Base-by-base conservation (phyloP, 495 filamentous ascomycete genomes). In the Emericellopsis terricola region DNA sequence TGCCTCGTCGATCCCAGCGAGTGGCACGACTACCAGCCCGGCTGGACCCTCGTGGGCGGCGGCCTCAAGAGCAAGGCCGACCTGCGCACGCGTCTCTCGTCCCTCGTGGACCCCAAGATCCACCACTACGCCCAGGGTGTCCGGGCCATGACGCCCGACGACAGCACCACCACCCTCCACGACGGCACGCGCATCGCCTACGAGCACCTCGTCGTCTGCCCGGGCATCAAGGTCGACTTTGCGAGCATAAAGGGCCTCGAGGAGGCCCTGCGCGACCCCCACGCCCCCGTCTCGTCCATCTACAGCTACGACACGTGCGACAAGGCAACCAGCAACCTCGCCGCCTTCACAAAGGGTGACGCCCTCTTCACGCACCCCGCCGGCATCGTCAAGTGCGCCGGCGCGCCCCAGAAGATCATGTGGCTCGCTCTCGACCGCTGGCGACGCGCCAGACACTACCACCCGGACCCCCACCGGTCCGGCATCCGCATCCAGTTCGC, bases 21-120 rank as follows among this genome's bases (percentile, higher is more conserved):
- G 39, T 71, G 60, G 53, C 74, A 79, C 52, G 64, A 78, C 57
- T 79, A 77, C 53, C 74, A 79, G 50, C 73, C 74, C 2, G 74
- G 74, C 36, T 79, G 74, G 74, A 78, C 74, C 9, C 59, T 79
- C 3, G 73, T 78, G 20, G 73, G 69, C 31, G 71, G 72, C 17
- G 74, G 74, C 9, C 58, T 79, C 29, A 76, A 72, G 45, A 56
- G 53, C 27, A 63, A 69, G 19, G 49, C 70, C 26, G 57, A 67
- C 2, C 56, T 75, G 29, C 62, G 62, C 13, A 53, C 53, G 31
- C 69, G 65, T 3, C 48, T 77, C 23, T 48, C 53, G 9, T 50
- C 50, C 34, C 47, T 76, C 17, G 56, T 76, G 20, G 64, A 75
- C 39, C 51, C 68, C 28, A 72, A 75, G 41, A 56, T 78, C 28